Conservation (phyloP, 2,329 filamentous ascomycete species). For the Xylaria sp. region DNA sequence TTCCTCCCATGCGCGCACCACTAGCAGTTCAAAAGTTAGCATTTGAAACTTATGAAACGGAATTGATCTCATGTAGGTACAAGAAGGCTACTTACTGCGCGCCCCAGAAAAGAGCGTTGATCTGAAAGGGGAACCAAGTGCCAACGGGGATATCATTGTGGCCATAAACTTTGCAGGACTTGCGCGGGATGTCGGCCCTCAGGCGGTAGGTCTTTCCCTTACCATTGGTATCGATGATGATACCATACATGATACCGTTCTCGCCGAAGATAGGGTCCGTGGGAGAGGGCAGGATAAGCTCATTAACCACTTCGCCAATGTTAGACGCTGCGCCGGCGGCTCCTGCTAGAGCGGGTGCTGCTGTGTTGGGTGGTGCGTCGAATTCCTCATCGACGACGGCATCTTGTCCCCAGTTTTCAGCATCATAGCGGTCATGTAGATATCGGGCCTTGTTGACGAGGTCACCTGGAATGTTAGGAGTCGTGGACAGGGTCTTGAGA, state of each 20-base stretch:
- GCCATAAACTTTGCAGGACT: slow-evolving; percentile 22
- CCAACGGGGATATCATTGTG: slow-evolving; percentile 26
- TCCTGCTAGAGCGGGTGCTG: background rate
- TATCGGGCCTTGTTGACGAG: slow-evolving; percentile 13
- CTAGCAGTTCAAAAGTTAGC: background rate
- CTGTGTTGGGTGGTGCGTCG: background rate
- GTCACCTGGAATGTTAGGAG: slow-evolving; percentile 17
- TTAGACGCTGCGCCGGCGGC: no score
- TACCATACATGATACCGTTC: slow-evolving; percentile 27
- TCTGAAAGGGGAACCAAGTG: slow-evolving; percentile 26
- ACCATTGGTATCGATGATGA: slow-evolving; percentile 10
- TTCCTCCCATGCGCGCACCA: slow-evolving; percentile 22
- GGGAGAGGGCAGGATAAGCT: slow-evolving; percentile 13
- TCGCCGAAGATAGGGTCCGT: slow-evolving; percentile 25
- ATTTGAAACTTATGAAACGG: background rate
- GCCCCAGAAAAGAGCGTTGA: slow-evolving; percentile 27
- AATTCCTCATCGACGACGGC: slow-evolving; percentile 13
- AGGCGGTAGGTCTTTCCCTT: slow-evolving; percentile 20
- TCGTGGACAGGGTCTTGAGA: background rate
- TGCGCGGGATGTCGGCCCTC: slow-evolving; percentile 17
- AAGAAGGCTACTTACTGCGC: slow-evolving; percentile 18
- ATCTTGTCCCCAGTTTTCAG: slow-evolving; percentile 26
- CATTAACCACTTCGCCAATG: background rate
- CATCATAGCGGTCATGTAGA: slow-evolving; percentile 19
- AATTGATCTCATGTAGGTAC: no score